These are phyloP conservation scores for Pterulicium gracile DNA, from an alignment of 1,284 basidiomycete genomes.

Conservation along the genomic window DNA sequence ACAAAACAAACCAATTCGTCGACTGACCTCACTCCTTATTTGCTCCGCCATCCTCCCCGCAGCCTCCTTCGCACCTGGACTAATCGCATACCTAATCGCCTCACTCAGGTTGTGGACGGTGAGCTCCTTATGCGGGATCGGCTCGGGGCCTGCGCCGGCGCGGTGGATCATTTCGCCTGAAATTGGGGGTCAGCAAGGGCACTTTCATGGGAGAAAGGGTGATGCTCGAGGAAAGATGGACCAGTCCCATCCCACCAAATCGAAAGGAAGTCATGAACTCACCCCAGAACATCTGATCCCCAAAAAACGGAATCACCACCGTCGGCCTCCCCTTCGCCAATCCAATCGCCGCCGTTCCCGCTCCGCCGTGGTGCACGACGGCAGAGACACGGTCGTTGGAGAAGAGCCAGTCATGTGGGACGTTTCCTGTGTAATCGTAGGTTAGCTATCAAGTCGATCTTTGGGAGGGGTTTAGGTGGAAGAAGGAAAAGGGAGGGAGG, in stretches of 20 bases:
- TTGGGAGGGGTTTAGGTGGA: too few relatives aligned
- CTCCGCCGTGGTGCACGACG: constrained; percentile 65
- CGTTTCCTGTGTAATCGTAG: constrained; percentile 28
- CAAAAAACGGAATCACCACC: constrained; percentile 61
- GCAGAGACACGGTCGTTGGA: constrained; percentile 42
- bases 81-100: constrained; percentile 39
- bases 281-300: constrained; percentile 49
- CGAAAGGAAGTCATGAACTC: too few relatives aligned
- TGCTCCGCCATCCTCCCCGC: constrained; percentile 39
- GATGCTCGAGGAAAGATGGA: not conserved
- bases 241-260: too few relatives aligned
- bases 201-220: too few relatives aligned
- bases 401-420: constrained; percentile 69
- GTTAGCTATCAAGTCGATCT: too few relatives aligned
- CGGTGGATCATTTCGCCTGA: constrained; percentile 45
- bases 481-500: not conserved
- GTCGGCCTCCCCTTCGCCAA: constrained; percentile 55
- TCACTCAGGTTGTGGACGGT: constrained; percentile 36
- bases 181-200: constrained; percentile 1
- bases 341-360: constrained; percentile 56
- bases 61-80: constrained; percentile 30
- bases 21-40: constrained; percentile 40
- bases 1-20: not conserved
- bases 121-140: constrained; percentile 45
- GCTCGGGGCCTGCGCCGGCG: constrained; percentile 52